Conservation (phyloP, 2,329 filamentous ascomycete genomes). For the Calonectria crousiana region DNA sequence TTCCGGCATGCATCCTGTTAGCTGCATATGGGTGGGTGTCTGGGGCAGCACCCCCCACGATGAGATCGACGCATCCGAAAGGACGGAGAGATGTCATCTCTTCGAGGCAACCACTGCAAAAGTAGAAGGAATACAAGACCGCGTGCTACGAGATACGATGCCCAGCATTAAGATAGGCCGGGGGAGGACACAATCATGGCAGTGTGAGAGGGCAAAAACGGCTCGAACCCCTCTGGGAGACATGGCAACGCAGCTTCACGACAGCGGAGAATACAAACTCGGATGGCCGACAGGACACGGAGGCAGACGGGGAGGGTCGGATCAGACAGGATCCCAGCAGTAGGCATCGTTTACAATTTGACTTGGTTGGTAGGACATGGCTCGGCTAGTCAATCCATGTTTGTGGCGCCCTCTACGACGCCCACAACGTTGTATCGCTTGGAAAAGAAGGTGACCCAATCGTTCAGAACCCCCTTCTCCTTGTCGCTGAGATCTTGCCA, state of each 20-base stretch:
- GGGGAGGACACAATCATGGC: neutral
- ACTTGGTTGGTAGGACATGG: slow-evolving; percentile 31
- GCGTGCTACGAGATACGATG: neutral
- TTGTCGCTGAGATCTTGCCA: slow-evolving; percentile 88
- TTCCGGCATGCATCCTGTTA: neutral
- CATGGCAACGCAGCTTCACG: slow-evolving; percentile 28
- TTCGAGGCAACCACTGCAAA: neutral
- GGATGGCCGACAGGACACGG: neutral
- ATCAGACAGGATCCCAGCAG: neutral
- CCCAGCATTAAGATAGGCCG: neutral
- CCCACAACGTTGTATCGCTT: slow-evolving; percentile 96
- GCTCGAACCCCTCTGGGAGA: neutral
- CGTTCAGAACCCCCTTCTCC: slow-evolving; percentile 85
- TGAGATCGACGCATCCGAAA: neutral
- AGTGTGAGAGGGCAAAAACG: neutral
- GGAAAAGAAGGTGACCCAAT: slow-evolving; percentile 97
- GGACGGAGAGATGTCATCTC: neutral
- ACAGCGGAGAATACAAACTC: slow-evolving; percentile 37
- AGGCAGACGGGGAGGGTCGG: neutral
- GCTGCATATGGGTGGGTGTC: neutral
- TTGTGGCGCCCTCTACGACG: slow-evolving; percentile 70
- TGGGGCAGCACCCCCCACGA: neutral
- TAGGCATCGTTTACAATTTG: slow-evolving; percentile 37
- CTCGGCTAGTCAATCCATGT: slow-evolving; percentile 57
- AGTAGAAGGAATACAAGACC: neutral